Conservation (phyloP, 306 rosid species). For the Chamaecrista fasciculata region DNA sequence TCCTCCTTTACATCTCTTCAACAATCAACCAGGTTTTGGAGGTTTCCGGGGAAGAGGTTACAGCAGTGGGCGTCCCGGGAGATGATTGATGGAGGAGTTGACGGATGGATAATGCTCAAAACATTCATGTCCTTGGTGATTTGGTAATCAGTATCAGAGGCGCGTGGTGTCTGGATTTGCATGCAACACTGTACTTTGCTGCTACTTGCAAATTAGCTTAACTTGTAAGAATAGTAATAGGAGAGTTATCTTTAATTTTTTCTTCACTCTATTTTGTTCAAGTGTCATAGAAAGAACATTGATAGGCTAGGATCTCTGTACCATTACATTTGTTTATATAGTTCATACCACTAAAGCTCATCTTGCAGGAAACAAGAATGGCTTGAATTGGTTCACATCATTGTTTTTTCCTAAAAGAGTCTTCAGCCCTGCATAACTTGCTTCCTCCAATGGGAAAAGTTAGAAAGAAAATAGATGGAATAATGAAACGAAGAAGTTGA, state of each 20-base stretch:
- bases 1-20: background rate
- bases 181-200: constrained; percentile 24
- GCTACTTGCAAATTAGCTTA: constrained; percentile 2
- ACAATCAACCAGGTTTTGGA: constrained; percentile 47
- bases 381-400: background rate
- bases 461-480: too few relatives aligned
- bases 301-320: background rate
- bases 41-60: constrained; percentile 59
- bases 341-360: constrained; percentile 14
- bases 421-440: background rate
- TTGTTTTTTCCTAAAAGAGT: constrained; percentile 9
- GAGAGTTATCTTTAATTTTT: too few relatives aligned
- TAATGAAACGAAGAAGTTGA: too few relatives aligned
- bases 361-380: background rate
- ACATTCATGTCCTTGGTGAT: background rate
- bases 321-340: constrained; percentile 19
- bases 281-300: constrained; percentile 24
- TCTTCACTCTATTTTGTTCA: background rate
- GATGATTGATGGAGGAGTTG: constrained; percentile 37
- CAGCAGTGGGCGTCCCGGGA: constrained; percentile 61
- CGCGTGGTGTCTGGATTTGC: background rate
- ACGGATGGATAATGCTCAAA: constrained; percentile 10
- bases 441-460: too few relatives aligned
- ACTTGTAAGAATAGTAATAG: constrained; percentile 39
- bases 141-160: background rate